These are phyloP conservation scores for Quercus gilva DNA, from an alignment of 306 rosid species.

Conservation along the genomic window DNA sequence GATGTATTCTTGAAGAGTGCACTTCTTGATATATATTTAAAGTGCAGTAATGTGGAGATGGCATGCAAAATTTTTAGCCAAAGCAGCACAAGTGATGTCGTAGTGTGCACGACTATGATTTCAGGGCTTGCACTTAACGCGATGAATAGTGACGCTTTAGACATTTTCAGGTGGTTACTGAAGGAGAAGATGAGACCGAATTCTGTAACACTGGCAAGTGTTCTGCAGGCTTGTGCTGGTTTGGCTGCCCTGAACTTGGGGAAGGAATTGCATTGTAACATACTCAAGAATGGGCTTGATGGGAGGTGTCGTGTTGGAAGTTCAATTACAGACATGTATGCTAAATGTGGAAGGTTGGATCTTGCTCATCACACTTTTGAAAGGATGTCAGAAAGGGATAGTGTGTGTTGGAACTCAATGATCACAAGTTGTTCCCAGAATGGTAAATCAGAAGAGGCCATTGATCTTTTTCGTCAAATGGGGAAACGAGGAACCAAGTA, in stretches of 20 bases:
- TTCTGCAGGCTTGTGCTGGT: slow-evolving; percentile 72
- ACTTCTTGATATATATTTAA: slow-evolving; percentile 56
- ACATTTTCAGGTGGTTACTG: slow-evolving; percentile 56
- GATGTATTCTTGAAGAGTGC: slow-evolving; percentile 71
- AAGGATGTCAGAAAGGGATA: slow-evolving; percentile 58
- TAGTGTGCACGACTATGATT: slow-evolving; percentile 68
- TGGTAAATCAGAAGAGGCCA: slow-evolving; percentile 65
- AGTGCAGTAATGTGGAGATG: slow-evolving; percentile 53
- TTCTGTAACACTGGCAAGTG: slow-evolving; percentile 60
- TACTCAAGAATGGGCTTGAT: slow-evolving; percentile 48
- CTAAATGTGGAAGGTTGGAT: slow-evolving; percentile 79
- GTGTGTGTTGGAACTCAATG: slow-evolving; percentile 85
- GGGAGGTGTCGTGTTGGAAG: slow-evolving; percentile 50
- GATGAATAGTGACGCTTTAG: slow-evolving; percentile 54
- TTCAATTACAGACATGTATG: slow-evolving; percentile 73
- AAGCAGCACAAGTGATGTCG: slow-evolving; percentile 50
- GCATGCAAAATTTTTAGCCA: slow-evolving; percentile 49
- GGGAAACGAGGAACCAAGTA: slow-evolving; percentile 49
- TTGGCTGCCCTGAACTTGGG: slow-evolving; percentile 61
- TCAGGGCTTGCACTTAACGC: slow-evolving; percentile 73
- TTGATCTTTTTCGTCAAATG: slow-evolving; percentile 67
- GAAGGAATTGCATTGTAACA: slow-evolving; percentile 67
- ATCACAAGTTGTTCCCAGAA: slow-evolving; percentile 66
- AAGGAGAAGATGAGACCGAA: slow-evolving; percentile 59
- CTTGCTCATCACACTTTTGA: slow-evolving; percentile 54